Base-by-base conservation (phyloP, 176 grass and related monocot species). In the Zizania latifolia region DNA sequence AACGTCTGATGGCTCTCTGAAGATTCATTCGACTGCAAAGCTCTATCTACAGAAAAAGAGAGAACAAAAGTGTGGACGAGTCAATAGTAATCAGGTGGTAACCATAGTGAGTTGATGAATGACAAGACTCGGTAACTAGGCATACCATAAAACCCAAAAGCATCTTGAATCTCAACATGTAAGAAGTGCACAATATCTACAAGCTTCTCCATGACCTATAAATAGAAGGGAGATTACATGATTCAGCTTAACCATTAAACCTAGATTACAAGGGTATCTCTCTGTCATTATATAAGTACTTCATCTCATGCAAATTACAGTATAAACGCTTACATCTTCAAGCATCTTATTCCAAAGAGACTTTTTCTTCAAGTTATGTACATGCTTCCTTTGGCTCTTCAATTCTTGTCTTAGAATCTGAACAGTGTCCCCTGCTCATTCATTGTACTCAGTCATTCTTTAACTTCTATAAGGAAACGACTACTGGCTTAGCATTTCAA, bases 121-220 rank as follows among this genome's bases (percentile, higher is more conserved):
- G 10, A 58, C 4, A 72, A 60, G 14, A 67, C 11, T 63, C 26
- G 12, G 32, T 1, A 48, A 79, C 28, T 76, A 65, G 60, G n/a
- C 31, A 75, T 91, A 97, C 94, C 90, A 78, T 68, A 80, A 78
- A 28, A 71, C 37, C 88, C 90, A 97, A 97, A 93, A n/a, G 84
- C 74, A 87, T 91, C 78, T 71, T 82, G 81, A 51, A 93, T 97
- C 61, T 93, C 83, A 22, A 97, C 48, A 84, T 93, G 94, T 71
- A 97, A 86, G 73, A 91, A 97, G 22, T 97, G 90, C 63, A 97
- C 88, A 58, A 89, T 89, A 56, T 93, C 86, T 75, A 97, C 94
- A 78, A 97, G 90, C 61, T 93, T 97, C 81, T 91, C 90, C 83
- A 91, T 87, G 60, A 93, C 88, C 94, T 97, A 65, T 7, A 58